These are phyloP conservation scores for Exophiala spinifera DNA, from an alignment of 2,329 filamentous ascomycete genomes.

Conservation along the genomic window DNA sequence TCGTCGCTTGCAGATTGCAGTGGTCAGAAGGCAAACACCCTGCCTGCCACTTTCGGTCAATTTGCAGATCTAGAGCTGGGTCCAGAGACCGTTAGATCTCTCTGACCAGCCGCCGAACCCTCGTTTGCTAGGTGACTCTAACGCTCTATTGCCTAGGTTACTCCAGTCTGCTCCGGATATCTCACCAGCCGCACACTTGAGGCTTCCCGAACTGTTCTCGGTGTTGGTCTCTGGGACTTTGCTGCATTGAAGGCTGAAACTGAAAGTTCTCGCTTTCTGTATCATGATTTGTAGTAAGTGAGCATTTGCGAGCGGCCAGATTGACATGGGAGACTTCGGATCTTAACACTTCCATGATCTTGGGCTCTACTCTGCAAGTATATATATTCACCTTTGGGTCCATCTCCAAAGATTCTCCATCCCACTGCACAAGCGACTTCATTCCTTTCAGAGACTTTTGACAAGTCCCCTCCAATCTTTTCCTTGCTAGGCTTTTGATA, in stretches of 20 bases:
- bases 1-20: conserved; percentile 5
- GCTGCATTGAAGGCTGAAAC: conserved; percentile 19
- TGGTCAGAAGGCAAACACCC: background rate
- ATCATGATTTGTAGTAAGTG: conserved; percentile 23
- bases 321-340: conserved; percentile 16
- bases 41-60: background rate
- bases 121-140: background rate
- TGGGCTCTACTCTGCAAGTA: background rate
- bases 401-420: background rate
- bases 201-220: background rate
- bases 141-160: background rate
- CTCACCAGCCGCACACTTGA: background rate
- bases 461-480: conserved; percentile 23
- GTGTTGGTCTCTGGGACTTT: conserved; percentile 15
- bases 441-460: conserved; percentile 25
- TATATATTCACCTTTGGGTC: conserved; percentile 11
- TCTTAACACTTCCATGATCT: conserved; percentile 17
- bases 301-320: conserved; percentile 4
- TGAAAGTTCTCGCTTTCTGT: conserved; percentile 13
- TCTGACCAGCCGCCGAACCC: background rate
- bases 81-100: background rate
- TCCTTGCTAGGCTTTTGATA: conserved; percentile 21
- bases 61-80: background rate
- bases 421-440: conserved; percentile 14
- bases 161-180: background rate